Base-by-base conservation (phyloP, 164 flowering plant genomes). In the Nelumbo lutea region DNA sequence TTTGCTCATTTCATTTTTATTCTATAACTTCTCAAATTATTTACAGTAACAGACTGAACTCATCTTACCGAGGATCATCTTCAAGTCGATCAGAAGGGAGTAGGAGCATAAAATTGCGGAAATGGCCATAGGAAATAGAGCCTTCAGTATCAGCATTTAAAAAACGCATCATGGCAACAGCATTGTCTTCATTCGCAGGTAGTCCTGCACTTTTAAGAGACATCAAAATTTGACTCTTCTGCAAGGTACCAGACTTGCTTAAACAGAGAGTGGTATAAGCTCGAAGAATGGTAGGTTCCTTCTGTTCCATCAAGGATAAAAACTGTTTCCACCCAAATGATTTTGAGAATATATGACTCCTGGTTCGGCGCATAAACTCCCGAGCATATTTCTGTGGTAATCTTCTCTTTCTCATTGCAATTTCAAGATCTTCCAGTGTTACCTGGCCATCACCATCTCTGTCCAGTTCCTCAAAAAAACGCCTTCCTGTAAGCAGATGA, bases 251-350 rank as follows among this genome's bases (percentile, higher is more conserved):
- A 27, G 97, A 92, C 78, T 92, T 90, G 89, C 90, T 95, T 73
- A 95, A 80, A 82, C 99, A 90, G 41, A 95, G 84, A 76, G 98
- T 84, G 43, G 97, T 95, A 79, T 95, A 95, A 56, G 99, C 99
- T 43, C 98, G 87, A 40, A 95, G 90, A 76, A 95, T 92, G 45
- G 96, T 95, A 43, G 98, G 90, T 74, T 92, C 99, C 78, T 87
- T 92, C 83, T 95, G 99, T 72, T 95, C 98, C 99, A 95, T 95
- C 73, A 95, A 78, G 56, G 96, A 82, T 53, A 88, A 76, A 69
- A 95, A 95, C 68, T 90, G 97, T 70, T 89, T 95, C 99, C 96
- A 92, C 50, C 99, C 99, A 82, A 95, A 86, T 62, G 99, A 95
- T 78, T 90, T 90, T 5, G 97, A 85, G 68, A 95, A 89, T 62